These are phyloP conservation scores for Diaporthe nobilis DNA, from an alignment of 2,329 filamentous ascomycete genomes.

Conservation along the genomic window DNA sequence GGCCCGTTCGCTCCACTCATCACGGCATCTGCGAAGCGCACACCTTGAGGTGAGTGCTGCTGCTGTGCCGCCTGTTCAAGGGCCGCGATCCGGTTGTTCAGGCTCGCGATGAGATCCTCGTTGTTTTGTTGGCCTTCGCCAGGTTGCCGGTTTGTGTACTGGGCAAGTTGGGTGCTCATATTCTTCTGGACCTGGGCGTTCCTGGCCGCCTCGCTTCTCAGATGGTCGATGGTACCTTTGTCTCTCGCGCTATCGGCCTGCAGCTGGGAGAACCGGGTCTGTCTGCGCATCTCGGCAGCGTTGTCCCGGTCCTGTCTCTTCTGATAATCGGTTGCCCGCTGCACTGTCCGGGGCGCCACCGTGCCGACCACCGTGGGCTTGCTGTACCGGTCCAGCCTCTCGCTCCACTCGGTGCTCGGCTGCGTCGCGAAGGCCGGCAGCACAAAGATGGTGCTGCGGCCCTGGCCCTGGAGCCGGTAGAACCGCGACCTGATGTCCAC, in stretches of 20 bases:
- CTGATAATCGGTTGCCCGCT: slow-evolving; percentile 54
- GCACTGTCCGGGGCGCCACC: slow-evolving; percentile 47
- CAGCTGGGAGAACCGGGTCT: slow-evolving; percentile 15
- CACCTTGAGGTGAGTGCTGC: neutral
- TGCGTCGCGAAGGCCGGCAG: slow-evolving; percentile 65
- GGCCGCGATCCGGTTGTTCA: neutral
- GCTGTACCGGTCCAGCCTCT: slow-evolving; percentile 56
- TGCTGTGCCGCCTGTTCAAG: neutral
- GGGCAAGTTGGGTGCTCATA: neutral
- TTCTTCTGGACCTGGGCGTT: slow-evolving; percentile 15
- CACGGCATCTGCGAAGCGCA: neutral
- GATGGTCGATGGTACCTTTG: neutral
- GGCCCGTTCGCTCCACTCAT: slow-evolving; percentile 7
- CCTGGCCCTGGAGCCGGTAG: slow-evolving; percentile 63
- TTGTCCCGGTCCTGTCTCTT: slow-evolving; percentile 43
- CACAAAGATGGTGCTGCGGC: slow-evolving; percentile 65
- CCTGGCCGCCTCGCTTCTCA: slow-evolving; percentile 6
- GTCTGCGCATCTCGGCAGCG: slow-evolving; percentile 12
- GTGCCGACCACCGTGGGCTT: slow-evolving; percentile 56
- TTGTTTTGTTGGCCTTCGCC: neutral
- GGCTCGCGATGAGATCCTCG: neutral
- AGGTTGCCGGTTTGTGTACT: neutral
- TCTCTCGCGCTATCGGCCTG: slow-evolving; percentile 32
- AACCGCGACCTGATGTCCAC: slow-evolving; percentile 67
- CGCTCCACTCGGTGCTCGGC: slow-evolving; percentile 59